phyloP scores from a whole-genome alignment of 2,329 filamentous ascomycete genomes.

The Aspergillus texensis region DNA sequence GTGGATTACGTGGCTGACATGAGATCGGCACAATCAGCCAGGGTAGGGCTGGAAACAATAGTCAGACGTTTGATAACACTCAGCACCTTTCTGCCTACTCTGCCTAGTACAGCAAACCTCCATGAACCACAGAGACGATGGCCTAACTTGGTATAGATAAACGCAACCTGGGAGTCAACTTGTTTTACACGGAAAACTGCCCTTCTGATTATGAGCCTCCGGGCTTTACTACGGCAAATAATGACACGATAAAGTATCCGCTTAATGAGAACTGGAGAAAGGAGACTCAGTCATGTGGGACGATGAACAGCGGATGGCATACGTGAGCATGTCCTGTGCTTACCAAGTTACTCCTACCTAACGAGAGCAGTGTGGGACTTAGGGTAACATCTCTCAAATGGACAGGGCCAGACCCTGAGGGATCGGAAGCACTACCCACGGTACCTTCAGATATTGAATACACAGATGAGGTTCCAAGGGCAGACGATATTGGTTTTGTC shows the following conservation, averaged over 20 bases:
- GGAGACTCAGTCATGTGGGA: conserved; percentile 34
- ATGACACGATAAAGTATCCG: conserved; percentile 40
- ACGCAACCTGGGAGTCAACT: conserved; percentile 47
- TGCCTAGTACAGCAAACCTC: conserved; percentile 42
- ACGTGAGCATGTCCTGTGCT: conserved; percentile 28
- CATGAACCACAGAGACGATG: background rate
- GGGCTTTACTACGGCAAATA: conserved; percentile 40
- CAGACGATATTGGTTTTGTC: conserved; percentile 31
- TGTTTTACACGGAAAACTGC: conserved; percentile 49
- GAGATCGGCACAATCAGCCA: conserved; percentile 43
- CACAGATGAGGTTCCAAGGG: conserved; percentile 25
- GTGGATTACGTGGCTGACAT: conserved; percentile 35
- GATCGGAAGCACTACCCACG: conserved; percentile 26
- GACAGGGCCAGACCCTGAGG: conserved; percentile 27
- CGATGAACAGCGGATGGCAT: conserved; percentile 44
- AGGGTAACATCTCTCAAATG: conserved; percentile 39
- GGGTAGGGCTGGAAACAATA: conserved; percentile 46
- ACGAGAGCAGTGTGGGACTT: conserved; percentile 34
- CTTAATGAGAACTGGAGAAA: conserved; percentile 41
- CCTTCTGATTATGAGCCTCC: conserved; percentile 43
- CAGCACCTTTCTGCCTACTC: conserved; percentile 41
- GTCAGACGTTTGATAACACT: conserved; percentile 45
- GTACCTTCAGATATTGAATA: conserved; percentile 37
- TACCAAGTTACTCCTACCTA: conserved; percentile 8
- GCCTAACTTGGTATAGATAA: conserved; percentile 29